Evolutionary conservation across 2,329 filamentous ascomycete species (phyloP), one percentile per base, ranked within the genome.

Genomic region (Byssothecium circinans): DNA sequence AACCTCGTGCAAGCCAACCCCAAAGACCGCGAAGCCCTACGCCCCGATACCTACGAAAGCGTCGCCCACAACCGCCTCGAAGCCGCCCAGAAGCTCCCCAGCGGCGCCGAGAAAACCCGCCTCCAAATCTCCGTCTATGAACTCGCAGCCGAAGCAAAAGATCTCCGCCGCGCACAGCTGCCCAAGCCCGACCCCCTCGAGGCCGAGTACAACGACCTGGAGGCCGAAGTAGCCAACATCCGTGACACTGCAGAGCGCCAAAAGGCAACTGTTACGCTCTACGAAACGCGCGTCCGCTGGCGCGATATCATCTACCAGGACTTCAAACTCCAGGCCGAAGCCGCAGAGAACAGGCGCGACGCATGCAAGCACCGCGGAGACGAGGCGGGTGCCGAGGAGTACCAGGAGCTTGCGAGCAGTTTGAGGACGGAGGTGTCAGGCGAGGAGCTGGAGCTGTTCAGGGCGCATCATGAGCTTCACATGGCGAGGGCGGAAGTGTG

Each of bases 121-220:
- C 54, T 62, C 20, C 57, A 45, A 14, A 45, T 64, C 18, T 63
- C 62, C 11, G 61, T 62, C 5, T 67, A 62, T 52, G 52, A 54
- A 18, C 58, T 67, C 20, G 59, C 65, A 17, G 58, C 64, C 25
- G 63, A 66, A 44, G 63, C 63, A 23, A 64, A 61, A 23, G 52
- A 65, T 37, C 45, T 64, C 11, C 56, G 58, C 20, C 61, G 62
- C 37, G 35, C 37, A 6, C 52, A 56, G 56, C 30, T 65, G 56
- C 49, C 43, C 41, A 18, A 40, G 23, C 11, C 33, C 11, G 27
- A 11, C 2, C 30, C 37, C 14, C 41, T 52, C 7, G 32, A 45
- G 12, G n/a, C n/a, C 3, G 45, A 41, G 5, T 27, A 27, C 3
- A 25, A 40, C 2, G n/a, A 44, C 25, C 34, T 41, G 8, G 37